Evolutionary conservation across 148 eudicot genomes (phyloP), one percentile per base, ranked within the genome.

Genomic region (Cornus kousa): DNA sequence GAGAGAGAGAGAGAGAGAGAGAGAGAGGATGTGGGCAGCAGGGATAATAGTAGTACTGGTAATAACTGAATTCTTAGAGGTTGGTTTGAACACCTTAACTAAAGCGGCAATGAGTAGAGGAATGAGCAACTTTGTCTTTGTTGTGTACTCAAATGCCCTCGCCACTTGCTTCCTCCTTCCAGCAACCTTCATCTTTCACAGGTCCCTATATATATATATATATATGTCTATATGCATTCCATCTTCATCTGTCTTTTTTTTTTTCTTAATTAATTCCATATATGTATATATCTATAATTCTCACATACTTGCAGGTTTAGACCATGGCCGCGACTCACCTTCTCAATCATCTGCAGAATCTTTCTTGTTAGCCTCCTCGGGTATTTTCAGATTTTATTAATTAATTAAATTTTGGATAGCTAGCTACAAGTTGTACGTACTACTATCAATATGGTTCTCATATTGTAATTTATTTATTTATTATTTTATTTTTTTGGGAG

Each of bases 41-140:
- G 46, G 55, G 78, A 17, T 57, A 23, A 68, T 81, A 74, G 70
- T 32, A 7, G 68, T 69, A 28, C 17, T 83, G 48, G 2, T 83
- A 9, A n/a, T 68, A n/a, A 72, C 70, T 68, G 86, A 87, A 76
- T 67, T 68, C 23, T 70, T 83, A 48, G 86, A 83, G 73, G 88
- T 81, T 0, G 78, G 86, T 1, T 46, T 75, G 40, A 83, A 62
- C 68, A 87, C 88, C 0, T 19, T 87, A 9, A 70, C 82, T 70
- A 87, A 87, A 77, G 90, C 77, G 2, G 90, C 90, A 60, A 85
- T 85, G 88, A 76, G 78, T 0, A 77, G 79, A 40, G 88, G 90
- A 35, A 73, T 87, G 77, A 87, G 83, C 76, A 85, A 72, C 67
- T 87, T 64, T 50, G 53, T 85, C 50, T 83, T 68, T 71, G 72